Evolutionary conservation across 2,329 filamentous ascomycete genomes (phyloP), one percentile per base, ranked within the genome.

Genomic region (Aspergillus alliaceus): DNA sequence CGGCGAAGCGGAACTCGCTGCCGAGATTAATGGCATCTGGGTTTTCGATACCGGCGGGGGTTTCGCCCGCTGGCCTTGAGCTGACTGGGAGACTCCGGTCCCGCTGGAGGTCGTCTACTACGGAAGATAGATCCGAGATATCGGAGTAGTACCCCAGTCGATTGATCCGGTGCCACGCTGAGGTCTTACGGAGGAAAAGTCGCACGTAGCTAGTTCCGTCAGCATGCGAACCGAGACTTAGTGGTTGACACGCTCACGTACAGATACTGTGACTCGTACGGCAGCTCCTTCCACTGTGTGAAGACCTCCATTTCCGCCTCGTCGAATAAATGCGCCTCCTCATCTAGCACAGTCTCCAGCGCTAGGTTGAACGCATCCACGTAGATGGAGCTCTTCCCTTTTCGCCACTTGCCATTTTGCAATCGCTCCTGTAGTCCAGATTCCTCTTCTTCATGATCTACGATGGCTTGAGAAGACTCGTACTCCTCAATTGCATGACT

Each of bases 341-440:
- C 91, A 49, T 91, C 87, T 12, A 98, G 77, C 3, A 99, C 95
- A 0, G 91, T 96, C 58, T 93, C 88, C 49, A 99, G 78, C 2
- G 93, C 91, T 14, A 98, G 80, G 68, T 96, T 96, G 80, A 99
- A 99, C 0, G 95, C 95, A 76, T 99, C 95, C 18, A 97, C 91
- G 67, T 99, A 99, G 54, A 99, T 91, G 1, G 93, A 98, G 68
- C 88, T 96, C 71, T 86, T 87, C 0, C 91, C 91, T 66, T 82
- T 86, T 4, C 86, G 75, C 91, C 91, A 96, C 58, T 77, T 83
- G 51, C 79, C 79, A 51, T 85, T 77, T 56, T 81, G 81, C 14
- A 89, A 69, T 7, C 84, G 79, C 35, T 79, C 76, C 60, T 82
- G 80, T 5, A 79, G 68, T 59, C 73, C 67, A 32, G 68, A 67